phyloP scores from a whole-genome alignment of 805 yeast genomes.

The Suhomyces kilbournensis region DNA sequence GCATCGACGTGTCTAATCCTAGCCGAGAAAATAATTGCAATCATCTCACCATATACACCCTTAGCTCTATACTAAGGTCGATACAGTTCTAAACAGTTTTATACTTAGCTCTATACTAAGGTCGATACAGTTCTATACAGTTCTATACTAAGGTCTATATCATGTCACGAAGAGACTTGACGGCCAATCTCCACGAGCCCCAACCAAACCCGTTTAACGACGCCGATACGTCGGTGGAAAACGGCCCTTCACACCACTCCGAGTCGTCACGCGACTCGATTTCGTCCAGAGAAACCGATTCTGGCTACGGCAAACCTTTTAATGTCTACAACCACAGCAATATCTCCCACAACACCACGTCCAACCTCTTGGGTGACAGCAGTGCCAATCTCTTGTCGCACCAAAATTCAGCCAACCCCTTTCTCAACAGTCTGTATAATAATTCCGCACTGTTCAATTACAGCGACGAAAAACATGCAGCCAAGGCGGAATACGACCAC shows the following conservation, averaged over 20 bases:
- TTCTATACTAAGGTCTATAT: too few species aligned
- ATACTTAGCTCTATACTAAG: too few species aligned
- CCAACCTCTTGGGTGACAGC: conserved; percentile 28
- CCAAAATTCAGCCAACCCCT: conserved; percentile 3
- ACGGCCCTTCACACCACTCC: not conserved
- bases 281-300: conserved; percentile 14
- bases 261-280: conserved; percentile 11
- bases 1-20: too few species aligned
- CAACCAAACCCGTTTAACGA: conserved; percentile 13
- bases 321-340: conserved; percentile 29
- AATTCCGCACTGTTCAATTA: conserved; percentile 8
- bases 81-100: too few species aligned
- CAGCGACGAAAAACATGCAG: not conserved
- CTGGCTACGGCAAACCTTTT: conserved; percentile 32
- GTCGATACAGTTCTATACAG: too few species aligned
- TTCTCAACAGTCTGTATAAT: not conserved
- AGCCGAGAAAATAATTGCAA: not conserved
- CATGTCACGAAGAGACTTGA: conserved; percentile 32
- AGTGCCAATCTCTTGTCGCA: conserved; percentile 3
- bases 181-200: conserved; percentile 21
- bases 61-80: too few species aligned
- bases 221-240: not conserved
- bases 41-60: too few species aligned
- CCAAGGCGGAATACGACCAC: not conserved
- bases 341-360: conserved; percentile 36